Conservation (phyloP, 768 basidiomycete genomes). For the Termitomyces sp. region DNA sequence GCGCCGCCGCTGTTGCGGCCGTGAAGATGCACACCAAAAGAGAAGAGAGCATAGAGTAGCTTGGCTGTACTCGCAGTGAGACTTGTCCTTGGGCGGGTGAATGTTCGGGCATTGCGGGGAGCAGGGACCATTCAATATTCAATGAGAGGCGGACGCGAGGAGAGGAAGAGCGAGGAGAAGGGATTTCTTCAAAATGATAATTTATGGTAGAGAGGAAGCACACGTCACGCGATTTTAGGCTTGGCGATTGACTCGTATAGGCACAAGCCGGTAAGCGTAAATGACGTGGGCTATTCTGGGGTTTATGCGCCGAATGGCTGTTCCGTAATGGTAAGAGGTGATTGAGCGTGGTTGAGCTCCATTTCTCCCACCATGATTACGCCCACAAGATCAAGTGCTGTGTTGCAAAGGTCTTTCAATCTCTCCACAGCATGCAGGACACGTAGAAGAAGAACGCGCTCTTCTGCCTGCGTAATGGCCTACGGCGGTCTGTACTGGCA, state of each 20-base stretch:
- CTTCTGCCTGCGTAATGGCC: neutral
- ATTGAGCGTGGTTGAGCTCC: no score
- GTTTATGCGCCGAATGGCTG: neutral
- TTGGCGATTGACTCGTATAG: neutral
- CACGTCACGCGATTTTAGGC: neutral
- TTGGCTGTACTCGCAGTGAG: constrained; percentile 26
- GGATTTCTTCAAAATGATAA: no score
- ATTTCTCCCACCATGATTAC: no score
- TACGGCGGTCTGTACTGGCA: neutral
- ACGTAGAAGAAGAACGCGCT: no score
- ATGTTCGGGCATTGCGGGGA: constrained; percentile 26
- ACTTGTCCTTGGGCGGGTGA: constrained; percentile 1
- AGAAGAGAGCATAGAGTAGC: constrained; percentile 37
- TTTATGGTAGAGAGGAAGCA: no score
- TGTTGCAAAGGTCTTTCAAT: no score
- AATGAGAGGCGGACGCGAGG: neutral
- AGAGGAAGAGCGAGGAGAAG: neutral
- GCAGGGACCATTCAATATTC: constrained; percentile 38
- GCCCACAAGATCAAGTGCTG: no score
- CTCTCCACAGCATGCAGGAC: no score
- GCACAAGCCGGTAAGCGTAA: neutral
- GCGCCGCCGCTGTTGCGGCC: constrained; percentile 21
- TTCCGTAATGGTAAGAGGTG: no score
- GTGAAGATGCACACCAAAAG: constrained; percentile 32
- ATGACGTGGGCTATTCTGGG: neutral